phyloP scores from a whole-genome alignment of 2,329 filamentous ascomycete species.

The Fusarium neocosmosporiellum region DNA sequence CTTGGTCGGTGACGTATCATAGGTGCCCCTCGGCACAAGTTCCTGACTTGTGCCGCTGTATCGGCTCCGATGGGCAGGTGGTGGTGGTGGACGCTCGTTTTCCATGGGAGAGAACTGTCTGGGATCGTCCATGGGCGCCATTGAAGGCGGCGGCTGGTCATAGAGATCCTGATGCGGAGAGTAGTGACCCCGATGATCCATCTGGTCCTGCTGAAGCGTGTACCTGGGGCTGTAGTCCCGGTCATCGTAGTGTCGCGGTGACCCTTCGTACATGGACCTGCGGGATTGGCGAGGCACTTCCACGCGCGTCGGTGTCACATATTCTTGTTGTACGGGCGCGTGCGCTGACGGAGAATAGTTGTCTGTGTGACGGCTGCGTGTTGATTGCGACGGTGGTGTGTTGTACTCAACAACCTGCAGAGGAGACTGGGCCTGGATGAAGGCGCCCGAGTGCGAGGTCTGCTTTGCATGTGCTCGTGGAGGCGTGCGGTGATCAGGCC shows the following conservation, averaged over 20 bases:
- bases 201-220: constrained; percentile 51
- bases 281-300: constrained; percentile 47
- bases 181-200: constrained; percentile 52
- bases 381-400: constrained; percentile 51
- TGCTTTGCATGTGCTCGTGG: constrained; percentile 59
- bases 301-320: constrained; percentile 35
- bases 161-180: constrained; percentile 48
- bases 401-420: constrained; percentile 64
- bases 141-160: constrained; percentile 38
- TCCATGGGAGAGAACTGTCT: constrained; percentile 52
- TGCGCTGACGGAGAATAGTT: constrained; percentile 51
- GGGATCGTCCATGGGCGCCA: constrained; percentile 43
- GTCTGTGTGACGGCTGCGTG: constrained; percentile 50
- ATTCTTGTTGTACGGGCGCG: constrained; percentile 32
- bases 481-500: constrained; percentile 60
- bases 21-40: constrained; percentile 52
- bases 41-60: constrained; percentile 60
- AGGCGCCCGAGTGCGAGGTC: constrained; percentile 49
- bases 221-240: constrained; percentile 50
- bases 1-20: constrained; percentile 57
- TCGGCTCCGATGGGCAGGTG: constrained; percentile 64
- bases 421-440: constrained; percentile 64
- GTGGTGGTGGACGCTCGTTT: constrained; percentile 64
- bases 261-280: constrained; percentile 49
- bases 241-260: constrained; percentile 51